Conservation (phyloP, 352 stramenopile species). For the Pythium pyrilobum region DNA sequence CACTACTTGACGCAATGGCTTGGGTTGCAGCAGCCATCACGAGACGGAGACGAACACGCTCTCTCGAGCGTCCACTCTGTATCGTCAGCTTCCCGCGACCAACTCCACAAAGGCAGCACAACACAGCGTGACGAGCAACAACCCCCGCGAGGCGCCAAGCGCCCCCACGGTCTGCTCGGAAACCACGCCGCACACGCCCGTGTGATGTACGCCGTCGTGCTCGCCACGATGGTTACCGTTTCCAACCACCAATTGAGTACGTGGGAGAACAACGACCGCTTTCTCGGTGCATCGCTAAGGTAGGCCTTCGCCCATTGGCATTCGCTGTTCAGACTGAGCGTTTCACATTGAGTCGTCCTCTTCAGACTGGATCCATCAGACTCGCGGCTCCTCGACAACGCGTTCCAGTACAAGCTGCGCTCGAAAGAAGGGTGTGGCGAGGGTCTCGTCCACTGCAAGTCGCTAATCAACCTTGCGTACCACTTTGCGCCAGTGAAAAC, state of each 20-base stretch:
- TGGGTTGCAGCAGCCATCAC: neutral
- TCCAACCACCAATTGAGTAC: conserved; percentile 10
- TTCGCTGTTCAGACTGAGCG: too few relatives aligned
- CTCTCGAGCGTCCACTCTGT: too few relatives aligned
- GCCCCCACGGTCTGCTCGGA: too few relatives aligned
- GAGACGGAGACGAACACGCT: too few relatives aligned
- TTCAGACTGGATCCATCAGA: conserved; percentile 26
- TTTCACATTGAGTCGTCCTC: too few relatives aligned
- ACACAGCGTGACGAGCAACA: too few relatives aligned
- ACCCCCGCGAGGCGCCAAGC: too few relatives aligned
- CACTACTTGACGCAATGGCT: conserved; percentile 15
- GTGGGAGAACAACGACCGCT: conserved; percentile 19
- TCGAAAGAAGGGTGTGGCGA: conserved; percentile 2
- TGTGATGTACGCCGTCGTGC: neutral
- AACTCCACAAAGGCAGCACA: too few relatives aligned
- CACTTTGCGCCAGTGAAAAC: conserved; percentile 12
- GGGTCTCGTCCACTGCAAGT: neutral
- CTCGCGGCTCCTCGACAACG: conserved; percentile 24
- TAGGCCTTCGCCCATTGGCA: neutral
- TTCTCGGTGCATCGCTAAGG: conserved; percentile 9
- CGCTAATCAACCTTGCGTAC: conserved; percentile 10
- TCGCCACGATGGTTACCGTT: neutral
- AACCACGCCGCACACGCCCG: neutral
- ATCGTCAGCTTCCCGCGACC: too few relatives aligned
- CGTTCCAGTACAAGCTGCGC: neutral